Evolutionary conservation across 2,329 filamentous ascomycete genomes (phyloP).

Genomic region (Tetracladium maxilliforme): DNA sequence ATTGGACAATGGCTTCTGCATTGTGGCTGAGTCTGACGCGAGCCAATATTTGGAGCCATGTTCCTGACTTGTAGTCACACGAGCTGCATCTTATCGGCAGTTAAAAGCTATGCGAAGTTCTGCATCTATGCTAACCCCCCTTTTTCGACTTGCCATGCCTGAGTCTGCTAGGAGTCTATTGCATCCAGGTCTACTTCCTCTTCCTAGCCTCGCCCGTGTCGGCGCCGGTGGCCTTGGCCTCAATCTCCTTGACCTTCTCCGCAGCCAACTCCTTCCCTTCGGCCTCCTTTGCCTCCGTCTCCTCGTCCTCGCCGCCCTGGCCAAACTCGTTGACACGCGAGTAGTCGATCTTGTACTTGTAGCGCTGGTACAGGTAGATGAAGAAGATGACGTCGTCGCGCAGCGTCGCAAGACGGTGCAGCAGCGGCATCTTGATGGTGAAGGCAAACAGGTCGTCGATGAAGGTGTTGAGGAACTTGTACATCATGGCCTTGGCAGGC

Average conservation of each 20-base stretch:
- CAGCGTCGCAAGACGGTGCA: slow-evolving; percentile 84
- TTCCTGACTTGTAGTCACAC: too few species aligned
- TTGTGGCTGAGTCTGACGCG: too few species aligned
- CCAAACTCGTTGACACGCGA: slow-evolving; percentile 93
- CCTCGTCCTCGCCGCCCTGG: slow-evolving; percentile 88
- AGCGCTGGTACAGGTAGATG: slow-evolving; percentile 89
- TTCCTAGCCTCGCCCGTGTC: neutral
- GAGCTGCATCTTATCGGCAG: too few species aligned
- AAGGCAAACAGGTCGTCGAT: slow-evolving; percentile 98
- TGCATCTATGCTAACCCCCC: too few species aligned
- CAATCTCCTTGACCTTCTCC: slow-evolving; percentile 17
- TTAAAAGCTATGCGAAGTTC: too few species aligned
- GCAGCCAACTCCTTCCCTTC: slow-evolving; percentile 14
- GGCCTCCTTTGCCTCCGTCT: slow-evolving; percentile 34
- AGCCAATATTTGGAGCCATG: too few species aligned
- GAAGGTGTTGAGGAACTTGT: slow-evolving; percentile 98
- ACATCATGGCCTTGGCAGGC: slow-evolving; percentile 91
- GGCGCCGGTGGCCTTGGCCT: slow-evolving; percentile 16
- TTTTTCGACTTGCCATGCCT: too few species aligned
- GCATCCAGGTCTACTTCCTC: slow-evolving; percentile 6
- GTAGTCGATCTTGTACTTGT: slow-evolving; percentile 85
- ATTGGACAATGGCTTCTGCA: too few species aligned
- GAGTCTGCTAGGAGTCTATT: too few species aligned
- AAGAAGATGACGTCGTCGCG: slow-evolving; percentile 98
- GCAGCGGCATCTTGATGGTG: slow-evolving; percentile 96